phyloP scores from a whole-genome alignment of 176 grass and related monocot genomes.

The Aegilops tauschii region DNA sequence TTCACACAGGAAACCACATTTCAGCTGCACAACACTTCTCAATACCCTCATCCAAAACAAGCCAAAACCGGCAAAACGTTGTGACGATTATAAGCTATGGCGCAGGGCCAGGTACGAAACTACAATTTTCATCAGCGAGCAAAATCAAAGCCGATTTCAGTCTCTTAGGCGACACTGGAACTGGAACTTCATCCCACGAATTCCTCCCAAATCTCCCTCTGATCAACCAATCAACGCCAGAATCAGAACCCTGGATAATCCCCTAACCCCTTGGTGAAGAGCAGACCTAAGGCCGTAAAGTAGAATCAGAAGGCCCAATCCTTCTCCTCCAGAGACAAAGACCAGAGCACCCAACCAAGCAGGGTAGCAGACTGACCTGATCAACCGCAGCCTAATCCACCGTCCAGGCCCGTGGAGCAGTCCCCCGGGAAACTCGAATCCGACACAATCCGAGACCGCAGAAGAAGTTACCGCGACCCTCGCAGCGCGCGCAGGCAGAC shows the following conservation, averaged over 20 bases:
- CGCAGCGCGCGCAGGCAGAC: background rate
- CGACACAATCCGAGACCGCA: background rate
- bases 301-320: background rate
- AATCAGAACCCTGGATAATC: background rate
- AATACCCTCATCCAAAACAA: background rate
- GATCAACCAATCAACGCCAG: background rate
- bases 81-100: background rate
- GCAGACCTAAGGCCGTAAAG: background rate
- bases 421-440: background rate
- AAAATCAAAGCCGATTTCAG: background rate
- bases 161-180: background rate
- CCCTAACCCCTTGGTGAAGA: background rate
- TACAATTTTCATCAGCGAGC: background rate
- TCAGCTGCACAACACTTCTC: background rate
- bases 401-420: background rate
- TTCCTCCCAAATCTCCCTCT: background rate
- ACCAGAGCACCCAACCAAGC: background rate
- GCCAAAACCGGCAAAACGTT: background rate
- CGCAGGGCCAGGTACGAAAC: background rate
- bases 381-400: background rate
- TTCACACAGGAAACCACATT: conserved; percentile 4
- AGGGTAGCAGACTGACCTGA: conserved; percentile 38
- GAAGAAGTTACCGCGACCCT: background rate
- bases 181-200: background rate
- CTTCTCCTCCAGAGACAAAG: background rate